Percentiles rank a stretch among this genome's conserved stretches.
Evolutionary conservation across 2,329 filamentous ascomycete species (phyloP).

Genomic region (Cylindrodendrum hubeiense): DNA sequence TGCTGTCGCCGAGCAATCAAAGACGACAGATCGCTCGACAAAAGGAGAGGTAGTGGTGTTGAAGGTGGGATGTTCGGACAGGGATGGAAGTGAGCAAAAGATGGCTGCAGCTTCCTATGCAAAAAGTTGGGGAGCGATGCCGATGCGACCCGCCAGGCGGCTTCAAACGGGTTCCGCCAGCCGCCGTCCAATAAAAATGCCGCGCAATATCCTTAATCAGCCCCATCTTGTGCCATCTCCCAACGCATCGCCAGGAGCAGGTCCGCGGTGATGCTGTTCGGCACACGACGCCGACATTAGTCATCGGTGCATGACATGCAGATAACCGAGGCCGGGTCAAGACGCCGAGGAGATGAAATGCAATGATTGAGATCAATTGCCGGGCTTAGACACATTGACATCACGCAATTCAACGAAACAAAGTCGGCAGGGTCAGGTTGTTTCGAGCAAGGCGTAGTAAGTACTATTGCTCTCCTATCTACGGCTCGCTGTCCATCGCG

Average conservation of each 20-base stretch:
- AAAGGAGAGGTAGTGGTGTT: constrained; percentile 9
- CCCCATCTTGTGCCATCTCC: constrained; percentile 20
- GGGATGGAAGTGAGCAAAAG: constrained; percentile 36
- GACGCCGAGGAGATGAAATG: constrained; percentile 2
- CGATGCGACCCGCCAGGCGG: constrained; percentile 41
- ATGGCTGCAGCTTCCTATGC: constrained; percentile 38
- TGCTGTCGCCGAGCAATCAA: not conserved
- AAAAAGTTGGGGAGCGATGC: constrained; percentile 44
- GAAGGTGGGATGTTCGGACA: constrained; percentile 32
- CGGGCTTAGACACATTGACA: not conserved
- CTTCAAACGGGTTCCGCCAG: constrained; percentile 30
- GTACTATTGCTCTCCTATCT: constrained; percentile 44
- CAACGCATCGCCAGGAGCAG: constrained; percentile 21
- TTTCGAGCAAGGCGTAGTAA: constrained; percentile 32
- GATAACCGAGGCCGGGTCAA: constrained; percentile 19
- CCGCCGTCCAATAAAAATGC: constrained; percentile 31
- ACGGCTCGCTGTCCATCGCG: constrained; percentile 31
- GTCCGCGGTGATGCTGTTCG: constrained; percentile 13
- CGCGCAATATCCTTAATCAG: constrained; percentile 39
- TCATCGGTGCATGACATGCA: constrained; percentile 25
- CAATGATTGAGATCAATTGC: not conserved
- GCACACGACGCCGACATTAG: constrained; percentile 22
- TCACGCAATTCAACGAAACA: not conserved
- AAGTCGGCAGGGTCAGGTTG: constrained; percentile 9
- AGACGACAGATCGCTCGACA: constrained; percentile 15